These are phyloP conservation scores for Pistacia atlantica DNA, from an alignment of 345 rosid species.

Conservation along the genomic window DNA sequence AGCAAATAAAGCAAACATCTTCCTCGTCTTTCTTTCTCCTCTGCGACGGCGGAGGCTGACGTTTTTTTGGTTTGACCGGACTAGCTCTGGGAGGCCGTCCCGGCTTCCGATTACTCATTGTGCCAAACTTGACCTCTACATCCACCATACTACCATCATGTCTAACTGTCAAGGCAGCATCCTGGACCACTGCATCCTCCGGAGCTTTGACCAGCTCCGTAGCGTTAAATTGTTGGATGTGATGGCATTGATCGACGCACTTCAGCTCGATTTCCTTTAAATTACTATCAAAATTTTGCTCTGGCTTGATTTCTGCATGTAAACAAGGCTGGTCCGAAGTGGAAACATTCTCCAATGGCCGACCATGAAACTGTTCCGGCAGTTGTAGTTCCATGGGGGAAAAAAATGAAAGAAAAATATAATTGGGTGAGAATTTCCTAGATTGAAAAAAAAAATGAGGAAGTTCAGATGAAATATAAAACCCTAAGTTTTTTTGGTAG, in stretches of 20 bases:
- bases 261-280: conserved; percentile 36
- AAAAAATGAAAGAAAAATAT: background rate
- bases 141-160: conserved; percentile 12
- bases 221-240: conserved; percentile 40
- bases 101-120: conserved; percentile 52
- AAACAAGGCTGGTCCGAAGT: conserved; percentile 24
- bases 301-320: conserved; percentile 9
- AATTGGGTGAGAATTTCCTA: background rate
- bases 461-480: conserved; percentile 22
- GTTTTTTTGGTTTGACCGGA: conserved; percentile 20
- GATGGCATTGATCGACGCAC: conserved; percentile 62
- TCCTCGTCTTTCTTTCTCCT: conserved; percentile 68
- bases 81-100: conserved; percentile 71
- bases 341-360: conserved; percentile 24
- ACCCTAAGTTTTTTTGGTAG: conserved; percentile 53
- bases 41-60: conserved; percentile 18
- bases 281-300: conserved; percentile 9
- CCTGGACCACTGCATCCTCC: conserved; percentile 6
- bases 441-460: conserved; percentile 2
- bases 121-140: conserved; percentile 35
- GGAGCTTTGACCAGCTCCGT: conserved; percentile 42
- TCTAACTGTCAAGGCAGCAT: conserved; percentile 17
- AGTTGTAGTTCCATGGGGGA: conserved; percentile 34
- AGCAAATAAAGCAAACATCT: conserved; percentile 98
- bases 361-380: conserved; percentile 30